Evolutionary conservation across 768 basidiomycete species (phyloP).

Genomic region (Tulasnella sp.): DNA sequence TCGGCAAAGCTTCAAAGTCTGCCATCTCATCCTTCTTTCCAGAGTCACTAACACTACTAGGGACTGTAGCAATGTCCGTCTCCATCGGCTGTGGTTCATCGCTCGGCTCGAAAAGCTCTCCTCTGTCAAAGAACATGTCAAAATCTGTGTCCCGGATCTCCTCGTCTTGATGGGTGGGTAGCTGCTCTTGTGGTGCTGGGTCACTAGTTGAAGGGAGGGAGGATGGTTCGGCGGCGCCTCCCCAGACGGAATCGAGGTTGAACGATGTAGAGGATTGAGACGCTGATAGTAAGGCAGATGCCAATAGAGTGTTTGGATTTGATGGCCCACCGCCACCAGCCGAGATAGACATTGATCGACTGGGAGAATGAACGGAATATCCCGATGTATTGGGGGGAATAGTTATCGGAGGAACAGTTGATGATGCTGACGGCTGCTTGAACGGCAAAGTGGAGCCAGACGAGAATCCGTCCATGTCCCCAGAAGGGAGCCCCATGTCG

Average conservation of each 20-base stretch:
- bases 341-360: slow-evolving; percentile 2
- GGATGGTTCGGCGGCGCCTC: slow-evolving; percentile 23
- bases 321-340: neutral
- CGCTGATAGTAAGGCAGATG: slow-evolving; percentile 29
- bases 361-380: neutral
- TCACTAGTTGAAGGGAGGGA: neutral
- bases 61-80: neutral
- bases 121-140: slow-evolving; percentile 71
- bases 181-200: neutral
- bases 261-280: slow-evolving; percentile 36
- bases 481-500: neutral
- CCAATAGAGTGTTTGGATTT: slow-evolving; percentile 3
- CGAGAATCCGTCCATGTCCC: neutral
- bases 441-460: neutral
- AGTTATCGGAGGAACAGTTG: neutral
- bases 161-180: slow-evolving; percentile 24
- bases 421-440: neutral
- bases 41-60: slow-evolving; percentile 22
- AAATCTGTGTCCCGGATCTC: slow-evolving; percentile 71
- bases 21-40: slow-evolving; percentile 35
- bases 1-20: slow-evolving; percentile 44
- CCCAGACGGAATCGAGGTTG: slow-evolving; percentile 65
- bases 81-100: slow-evolving; percentile 26
- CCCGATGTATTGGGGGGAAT: neutral
- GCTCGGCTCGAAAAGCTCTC: slow-evolving; percentile 10